These are phyloP conservation scores for Suillus subalutaceus DNA, from an alignment of 768 basidiomycete genomes.

Conservation along the genomic window DNA sequence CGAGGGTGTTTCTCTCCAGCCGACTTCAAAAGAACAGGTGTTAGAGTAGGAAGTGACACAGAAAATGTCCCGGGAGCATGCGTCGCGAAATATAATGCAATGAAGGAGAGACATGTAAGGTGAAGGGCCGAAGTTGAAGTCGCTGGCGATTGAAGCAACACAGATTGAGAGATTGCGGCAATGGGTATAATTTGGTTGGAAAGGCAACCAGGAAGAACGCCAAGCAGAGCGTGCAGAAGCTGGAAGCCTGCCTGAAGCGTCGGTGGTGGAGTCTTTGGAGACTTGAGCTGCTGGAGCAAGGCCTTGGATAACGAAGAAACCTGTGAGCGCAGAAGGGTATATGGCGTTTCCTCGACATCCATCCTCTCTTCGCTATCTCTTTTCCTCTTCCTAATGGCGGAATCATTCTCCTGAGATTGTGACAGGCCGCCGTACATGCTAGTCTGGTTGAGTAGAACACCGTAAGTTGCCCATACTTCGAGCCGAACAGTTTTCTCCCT, in stretches of 20 bases:
- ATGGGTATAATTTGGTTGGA: conserved; percentile 68
- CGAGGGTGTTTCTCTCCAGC: conserved; percentile 86
- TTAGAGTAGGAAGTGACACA: conserved; percentile 63
- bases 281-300: conserved; percentile 84
- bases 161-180: conserved; percentile 60
- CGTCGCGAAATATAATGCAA: conserved; percentile 77
- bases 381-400: conserved; percentile 67
- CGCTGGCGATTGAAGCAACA: conserved; percentile 67
- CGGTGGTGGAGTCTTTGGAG: conserved; percentile 71
- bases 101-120: conserved; percentile 83
- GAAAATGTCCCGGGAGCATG: conserved; percentile 61
- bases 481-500: conserved; percentile 93
- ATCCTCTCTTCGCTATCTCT: conserved; percentile 77
- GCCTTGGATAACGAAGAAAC: conserved; percentile 80
- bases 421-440: conserved; percentile 71
- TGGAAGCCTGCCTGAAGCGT: conserved; percentile 87
- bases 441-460: conserved; percentile 81
- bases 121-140: conserved; percentile 84
- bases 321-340: conserved; percentile 70
- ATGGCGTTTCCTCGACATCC: conserved; percentile 73
- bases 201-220: conserved; percentile 83
- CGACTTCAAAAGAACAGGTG: conserved; percentile 73
- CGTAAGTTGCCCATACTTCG: conserved; percentile 91
- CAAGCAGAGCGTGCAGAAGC: conserved; percentile 73
- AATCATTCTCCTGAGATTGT: conserved; percentile 50